These are phyloP conservation scores for Ophiocordyceps camponoti-floridani DNA, from an alignment of 2,329 filamentous ascomycete species.

Conservation along the genomic window DNA sequence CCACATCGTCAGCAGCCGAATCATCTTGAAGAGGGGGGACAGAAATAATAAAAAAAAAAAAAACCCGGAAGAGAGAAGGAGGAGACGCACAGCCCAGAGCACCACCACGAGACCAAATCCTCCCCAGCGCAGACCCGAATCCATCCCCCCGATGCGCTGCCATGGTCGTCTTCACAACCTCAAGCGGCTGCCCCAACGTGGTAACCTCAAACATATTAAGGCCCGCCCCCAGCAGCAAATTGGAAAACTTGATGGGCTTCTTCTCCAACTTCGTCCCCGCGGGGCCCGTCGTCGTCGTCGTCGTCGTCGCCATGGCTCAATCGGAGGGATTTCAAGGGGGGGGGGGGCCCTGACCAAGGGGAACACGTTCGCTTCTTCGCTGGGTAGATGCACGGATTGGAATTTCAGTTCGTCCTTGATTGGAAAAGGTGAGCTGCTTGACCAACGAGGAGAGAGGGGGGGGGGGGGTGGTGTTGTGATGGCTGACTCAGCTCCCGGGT, in stretches of 20 bases:
- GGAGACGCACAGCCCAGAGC: conserved; percentile 85
- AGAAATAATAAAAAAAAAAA: conserved; percentile 1
- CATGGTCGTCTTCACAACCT: conserved; percentile 99
- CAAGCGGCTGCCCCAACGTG: conserved; percentile 59
- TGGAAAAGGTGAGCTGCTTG: too few relatives aligned
- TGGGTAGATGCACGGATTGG: conserved; percentile 3
- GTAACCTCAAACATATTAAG: conserved; percentile 89
- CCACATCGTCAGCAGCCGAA: conserved; percentile 4
- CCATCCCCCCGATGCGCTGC: conserved; percentile 85
- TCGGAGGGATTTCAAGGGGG: conserved; percentile 4
- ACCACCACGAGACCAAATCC: conserved; percentile 90
- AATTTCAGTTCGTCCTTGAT: too few relatives aligned
- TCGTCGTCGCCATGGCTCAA: conserved; percentile 44
- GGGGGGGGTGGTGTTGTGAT: conserved; percentile 1
- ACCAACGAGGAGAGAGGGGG: conserved; percentile 3
- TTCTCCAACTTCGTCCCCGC: conserved; percentile 56
- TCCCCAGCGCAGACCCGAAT: conserved; percentile 62
- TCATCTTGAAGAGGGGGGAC: too few relatives aligned
- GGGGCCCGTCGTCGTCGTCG: conserved; percentile 34
- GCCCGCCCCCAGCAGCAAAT: conserved; percentile 82
- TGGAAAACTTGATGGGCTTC: conserved; percentile 99
- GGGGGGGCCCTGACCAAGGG: conserved; percentile 96
- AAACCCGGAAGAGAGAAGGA: too few relatives aligned
- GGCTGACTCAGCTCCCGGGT: not conserved
- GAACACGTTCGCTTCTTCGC: conserved; percentile 77